Evolutionary conservation across 1,284 basidiomycete genomes (phyloP), one percentile per base, ranked within the genome.

Genomic region (Ganoderma multipileum): DNA sequence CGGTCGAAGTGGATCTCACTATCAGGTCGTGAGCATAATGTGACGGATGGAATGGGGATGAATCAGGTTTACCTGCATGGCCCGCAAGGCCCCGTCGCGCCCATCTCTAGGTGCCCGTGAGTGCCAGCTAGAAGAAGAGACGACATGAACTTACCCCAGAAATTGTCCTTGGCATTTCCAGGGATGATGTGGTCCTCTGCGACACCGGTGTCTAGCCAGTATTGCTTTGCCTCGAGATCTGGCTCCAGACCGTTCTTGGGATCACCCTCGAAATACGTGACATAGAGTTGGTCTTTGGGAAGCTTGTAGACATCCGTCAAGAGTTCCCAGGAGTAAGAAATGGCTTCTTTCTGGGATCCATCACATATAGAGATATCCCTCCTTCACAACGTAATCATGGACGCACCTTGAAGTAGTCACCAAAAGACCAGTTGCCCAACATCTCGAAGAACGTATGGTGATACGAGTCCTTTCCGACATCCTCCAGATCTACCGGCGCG

Each of bases 401-500:
- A 50, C 71, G 62, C 65, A 90, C 95, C 89, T 99, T 99, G 89
- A 99, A 99, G 84, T 99, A 99, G 81, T 99, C 95, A 6, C 97
- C 97, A 76, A 99, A 99, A 12, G 96, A 98, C 97, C 97, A 99
- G 82, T 99, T 99, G 57, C 97, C 97, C 72, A 99, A 84, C 97
- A 99, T 99, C 83, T 99, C 97, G 79, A 99, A 99, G 84, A 99
- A 99, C 3, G 98, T 99, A 81, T 98, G 93, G 76, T 95, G 95
- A 79, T 96, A 96, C 1, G 94, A 95, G 80, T 99, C 97, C 82
- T 97, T 98, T 61, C 97, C 97, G 67, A 99, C 97, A 80, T 99
- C 97, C 79, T 99, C 98, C 65, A 99, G 86, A 82, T 99, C 95
- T 97, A 71, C 50, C 14, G 28, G 59, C 38, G 65, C 4, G 28